phyloP scores from a whole-genome alignment of 2,329 filamentous ascomycete species.

The Paecilomyces sp. region DNA sequence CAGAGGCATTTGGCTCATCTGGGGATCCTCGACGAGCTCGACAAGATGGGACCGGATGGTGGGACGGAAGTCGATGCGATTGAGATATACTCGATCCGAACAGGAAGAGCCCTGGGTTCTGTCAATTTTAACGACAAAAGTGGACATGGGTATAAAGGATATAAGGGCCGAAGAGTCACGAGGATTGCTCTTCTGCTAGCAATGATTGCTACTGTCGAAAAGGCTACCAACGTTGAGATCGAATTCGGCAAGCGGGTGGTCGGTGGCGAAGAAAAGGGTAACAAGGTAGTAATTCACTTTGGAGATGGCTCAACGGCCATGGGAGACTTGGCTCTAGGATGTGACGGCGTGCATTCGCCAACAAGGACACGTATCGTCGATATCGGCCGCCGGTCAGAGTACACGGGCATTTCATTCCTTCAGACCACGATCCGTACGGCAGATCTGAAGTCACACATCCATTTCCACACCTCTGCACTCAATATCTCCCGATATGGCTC shows the following conservation, averaged over 20 bases:
- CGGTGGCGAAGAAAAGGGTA: conserved; percentile 23
- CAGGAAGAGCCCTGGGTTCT: conserved; percentile 28
- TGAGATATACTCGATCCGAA: conserved; percentile 34
- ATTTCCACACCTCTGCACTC: conserved; percentile 33
- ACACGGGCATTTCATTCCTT: conserved; percentile 35
- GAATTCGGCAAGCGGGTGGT: conserved; percentile 36
- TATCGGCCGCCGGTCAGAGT: conserved; percentile 26
- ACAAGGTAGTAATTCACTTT: conserved; percentile 28
- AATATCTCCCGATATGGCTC: conserved; percentile 33
- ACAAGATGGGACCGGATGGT: conserved; percentile 30
- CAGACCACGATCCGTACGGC: conserved; percentile 25
- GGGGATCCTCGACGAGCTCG: conserved; percentile 31
- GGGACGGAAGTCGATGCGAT: conserved; percentile 34
- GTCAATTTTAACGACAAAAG: conserved; percentile 31
- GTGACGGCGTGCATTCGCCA: conserved; percentile 35
- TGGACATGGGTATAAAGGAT: conserved; percentile 25
- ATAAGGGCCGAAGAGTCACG: conserved; percentile 36
- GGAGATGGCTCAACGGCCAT: conserved; percentile 25
- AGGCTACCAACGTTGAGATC: conserved; percentile 28
- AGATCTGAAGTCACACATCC: conserved; percentile 17
- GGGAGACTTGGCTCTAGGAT: conserved; percentile 32
- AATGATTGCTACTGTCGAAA: conserved; percentile 32
- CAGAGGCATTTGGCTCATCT: conserved; percentile 36
- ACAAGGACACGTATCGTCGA: conserved; percentile 31
- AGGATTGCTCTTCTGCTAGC: conserved; percentile 34